Evolutionary conservation across 768 basidiomycete genomes (phyloP), one percentile per base, ranked within the genome.

Genomic region (Suillus spraguei): DNA sequence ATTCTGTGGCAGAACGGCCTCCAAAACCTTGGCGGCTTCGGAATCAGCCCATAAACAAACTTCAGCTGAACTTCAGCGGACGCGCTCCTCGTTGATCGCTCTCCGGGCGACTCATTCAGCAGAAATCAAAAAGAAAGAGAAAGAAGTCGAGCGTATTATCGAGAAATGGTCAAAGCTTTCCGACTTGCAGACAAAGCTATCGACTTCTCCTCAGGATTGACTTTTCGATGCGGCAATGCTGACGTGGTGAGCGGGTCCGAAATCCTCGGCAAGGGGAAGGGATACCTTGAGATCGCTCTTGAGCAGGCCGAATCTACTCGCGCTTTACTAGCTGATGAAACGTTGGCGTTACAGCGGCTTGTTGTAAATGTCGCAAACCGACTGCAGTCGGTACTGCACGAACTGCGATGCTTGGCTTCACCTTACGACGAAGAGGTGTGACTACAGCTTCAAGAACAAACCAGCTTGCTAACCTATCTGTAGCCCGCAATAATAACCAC

Each of bases 91-190:
- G 0, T 70, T 95, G 13, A 91, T 92, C 66, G 84, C 84, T 11
- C 78, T 92, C 14, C 87, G 94, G 32, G 80, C 86, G 46, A 84
- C 88, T 0, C 85, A 92, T 65, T 82, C 85, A 62, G 80, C 81
- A 41, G 94, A 95, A 71, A 72, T 92, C 39, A 93, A 89, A 82
- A 91, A 90, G 80, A 85, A 85, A 69, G 93, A 95, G 67, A 89
- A 88, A 67, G 92, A 95, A 46, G 75, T 88, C 20, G 92, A 94
- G 68, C 82, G 87, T 20, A 86, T 90, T 71, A 67, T 84, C 33
- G 92, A 94, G 56, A 87, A 85, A 66, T 93, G 91, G 90, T 78
- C 80, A 35, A 93, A 87, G 70, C 72, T 94, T 20, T 77, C 84
- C 6, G 92, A 93, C 62, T 72, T 81, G 11, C 93, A 94, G 73